Percentiles rank a stretch among this genome's conserved stretches.
Evolutionary conservation across 1,284 basidiomycete species (phyloP).

Genomic region (Irpex rosettiformis): DNA sequence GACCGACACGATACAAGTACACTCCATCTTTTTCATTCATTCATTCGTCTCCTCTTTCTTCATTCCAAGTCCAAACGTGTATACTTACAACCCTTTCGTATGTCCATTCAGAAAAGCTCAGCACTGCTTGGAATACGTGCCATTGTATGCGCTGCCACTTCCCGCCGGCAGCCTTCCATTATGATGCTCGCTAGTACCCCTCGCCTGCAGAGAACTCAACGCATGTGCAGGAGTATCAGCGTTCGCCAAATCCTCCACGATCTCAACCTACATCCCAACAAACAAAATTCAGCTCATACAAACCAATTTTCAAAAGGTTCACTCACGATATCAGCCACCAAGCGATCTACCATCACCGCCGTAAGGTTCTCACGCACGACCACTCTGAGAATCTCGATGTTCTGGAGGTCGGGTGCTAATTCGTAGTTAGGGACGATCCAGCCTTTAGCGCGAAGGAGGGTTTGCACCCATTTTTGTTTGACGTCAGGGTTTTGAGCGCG

Average conservation of each 20-base stretch:
- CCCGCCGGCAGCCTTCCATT: constrained; percentile 40
- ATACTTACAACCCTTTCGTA: too few relatives aligned
- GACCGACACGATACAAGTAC: too few relatives aligned
- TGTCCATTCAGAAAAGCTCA: too few relatives aligned
- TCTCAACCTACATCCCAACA: constrained; percentile 43
- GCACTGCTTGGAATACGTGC: constrained; percentile 67
- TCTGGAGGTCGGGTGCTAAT: constrained; percentile 66
- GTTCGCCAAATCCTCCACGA: constrained; percentile 52
- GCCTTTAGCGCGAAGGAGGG: constrained; percentile 69
- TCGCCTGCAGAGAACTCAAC: constrained; percentile 39
- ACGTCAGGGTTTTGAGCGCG: constrained; percentile 66
- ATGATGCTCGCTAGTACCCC: constrained; percentile 32
- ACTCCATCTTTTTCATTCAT: too few relatives aligned
- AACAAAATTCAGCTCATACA: neutral
- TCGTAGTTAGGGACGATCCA: constrained; percentile 92
- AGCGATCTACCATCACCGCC: constrained; percentile 60
- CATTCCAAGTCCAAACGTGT: too few relatives aligned
- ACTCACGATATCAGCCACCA: constrained; percentile 61
- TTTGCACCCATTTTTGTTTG: constrained; percentile 90
- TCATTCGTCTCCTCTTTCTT: too few relatives aligned
- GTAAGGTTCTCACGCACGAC: constrained; percentile 79
- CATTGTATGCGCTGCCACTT: constrained; percentile 43
- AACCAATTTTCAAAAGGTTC: neutral
- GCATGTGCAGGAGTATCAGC: constrained; percentile 47
- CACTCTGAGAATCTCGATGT: constrained; percentile 80